phyloP scores from a whole-genome alignment of 495 filamentous ascomycete genomes.

The Choiromyces venosus region DNA sequence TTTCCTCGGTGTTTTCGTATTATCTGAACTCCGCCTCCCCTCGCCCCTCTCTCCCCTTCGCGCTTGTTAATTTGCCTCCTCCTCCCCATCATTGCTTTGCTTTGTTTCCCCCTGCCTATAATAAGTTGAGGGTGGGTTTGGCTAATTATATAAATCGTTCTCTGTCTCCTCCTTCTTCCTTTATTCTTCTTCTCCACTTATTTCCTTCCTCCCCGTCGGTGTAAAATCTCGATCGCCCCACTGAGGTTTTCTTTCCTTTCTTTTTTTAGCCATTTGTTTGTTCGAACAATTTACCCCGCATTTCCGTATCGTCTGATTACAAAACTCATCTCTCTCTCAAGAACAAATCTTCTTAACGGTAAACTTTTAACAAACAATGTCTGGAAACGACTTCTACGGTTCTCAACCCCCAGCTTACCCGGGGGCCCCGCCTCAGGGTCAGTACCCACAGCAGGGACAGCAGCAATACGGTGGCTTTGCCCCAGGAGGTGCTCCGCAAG shows the following conservation, averaged over 20 bases:
- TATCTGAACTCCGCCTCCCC: background rate
- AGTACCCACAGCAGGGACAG: conserved; percentile 5
- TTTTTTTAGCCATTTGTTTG: background rate
- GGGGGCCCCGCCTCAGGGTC: background rate
- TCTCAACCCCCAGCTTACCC: conserved; percentile 26
- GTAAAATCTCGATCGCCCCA: background rate
- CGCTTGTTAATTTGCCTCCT: too few relatives aligned
- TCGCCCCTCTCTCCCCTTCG: background rate
- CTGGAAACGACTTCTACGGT: conserved; percentile 28
- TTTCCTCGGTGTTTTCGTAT: background rate
- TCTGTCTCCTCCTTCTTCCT: background rate
- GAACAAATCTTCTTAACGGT: background rate
- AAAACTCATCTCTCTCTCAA: background rate
- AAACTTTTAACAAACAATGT: conserved; percentile 19
- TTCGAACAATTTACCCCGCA: conserved; percentile 25
- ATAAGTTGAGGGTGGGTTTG: background rate
- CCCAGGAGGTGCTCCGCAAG: conserved; percentile 21
- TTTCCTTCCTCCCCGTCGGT: background rate
- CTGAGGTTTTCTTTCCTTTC: background rate
- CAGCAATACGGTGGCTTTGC: conserved; percentile 18
- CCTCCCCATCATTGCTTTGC: too few relatives aligned
- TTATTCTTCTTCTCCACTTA: background rate
- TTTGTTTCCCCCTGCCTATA: background rate
- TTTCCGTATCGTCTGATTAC: background rate
- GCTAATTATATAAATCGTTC: background rate